These are phyloP conservation scores for carrot (Daucus carota) DNA, from an alignment of 129 eudicot species.

Conservation along the genomic window DH1_v3.0 NC_030387.2:5225501-5226000, in stretches of 20 bases:
- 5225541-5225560: too few relatives aligned
- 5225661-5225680: too few relatives aligned
- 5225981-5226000: not conserved
- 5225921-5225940: constrained; percentile 42
- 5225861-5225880: constrained; percentile 56
- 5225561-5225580: too few relatives aligned
- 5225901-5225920: constrained; percentile 49
- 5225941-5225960: constrained; percentile 31
- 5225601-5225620: too few relatives aligned
- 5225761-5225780: not conserved
- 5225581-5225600: too few relatives aligned
- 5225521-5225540: too few relatives aligned
- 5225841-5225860: constrained; percentile 16
- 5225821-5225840: constrained; percentile 38
- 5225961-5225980: constrained; percentile 8
- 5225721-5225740: not conserved
- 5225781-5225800: constrained; percentile 51
- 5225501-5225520: too few relatives aligned
- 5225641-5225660: too few relatives aligned
- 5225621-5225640: too few relatives aligned
- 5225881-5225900: constrained; percentile 41
- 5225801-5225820: constrained; percentile 74
- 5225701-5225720: not conserved
- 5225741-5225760: not conserved
- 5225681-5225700: too few relatives aligned